phyloP scores from a whole-genome alignment of 139 green algal genomes.

The Microglena sp. region DNA sequence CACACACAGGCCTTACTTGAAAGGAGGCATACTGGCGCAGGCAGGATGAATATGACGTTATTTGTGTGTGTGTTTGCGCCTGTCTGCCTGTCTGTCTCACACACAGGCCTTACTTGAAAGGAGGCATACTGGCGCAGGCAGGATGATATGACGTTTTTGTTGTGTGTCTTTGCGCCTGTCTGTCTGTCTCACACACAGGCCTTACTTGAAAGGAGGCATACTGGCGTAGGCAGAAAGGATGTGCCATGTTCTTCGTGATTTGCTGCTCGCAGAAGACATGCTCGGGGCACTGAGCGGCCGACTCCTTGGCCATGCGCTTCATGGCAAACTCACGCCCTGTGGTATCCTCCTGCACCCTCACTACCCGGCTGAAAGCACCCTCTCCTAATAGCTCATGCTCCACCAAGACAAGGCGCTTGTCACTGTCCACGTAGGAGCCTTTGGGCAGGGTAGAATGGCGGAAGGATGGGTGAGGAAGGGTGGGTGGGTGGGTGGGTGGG shows the following conservation, averaged over 20 bases:
- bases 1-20: no score
- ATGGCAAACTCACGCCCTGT: slow-evolving; percentile 74
- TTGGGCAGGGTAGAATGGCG: not conserved
- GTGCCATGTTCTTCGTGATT: slow-evolving; percentile 84
- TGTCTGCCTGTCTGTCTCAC: not conserved
- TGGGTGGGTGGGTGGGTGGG: not conserved
- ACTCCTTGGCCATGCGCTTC: slow-evolving; percentile 87
- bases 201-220: slow-evolving; percentile 84
- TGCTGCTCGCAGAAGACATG: slow-evolving; percentile 92
- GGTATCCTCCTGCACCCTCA: slow-evolving; percentile 43
- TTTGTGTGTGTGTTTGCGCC: no score
- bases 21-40: slow-evolving; percentile 90
- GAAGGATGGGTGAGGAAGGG: no score
- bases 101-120: slow-evolving; percentile 57
- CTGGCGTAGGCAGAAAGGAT: slow-evolving; percentile 91
- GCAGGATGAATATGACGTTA: slow-evolving; percentile 85
- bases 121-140: slow-evolving; percentile 87
- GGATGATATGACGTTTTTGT: slow-evolving; percentile 84
- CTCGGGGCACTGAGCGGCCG: slow-evolving; percentile 82
- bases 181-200: not conserved
- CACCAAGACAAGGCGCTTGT: slow-evolving; percentile 41
- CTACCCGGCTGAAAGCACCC: slow-evolving; percentile 77
- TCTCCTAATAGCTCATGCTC: slow-evolving; percentile 74
- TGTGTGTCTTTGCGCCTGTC: slow-evolving; percentile 65
- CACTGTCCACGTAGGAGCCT: slow-evolving; percentile 3